These are phyloP conservation scores for Oidiodendron maius DNA, from an alignment of 495 filamentous ascomycete species.

Conservation along the genomic window DNA sequence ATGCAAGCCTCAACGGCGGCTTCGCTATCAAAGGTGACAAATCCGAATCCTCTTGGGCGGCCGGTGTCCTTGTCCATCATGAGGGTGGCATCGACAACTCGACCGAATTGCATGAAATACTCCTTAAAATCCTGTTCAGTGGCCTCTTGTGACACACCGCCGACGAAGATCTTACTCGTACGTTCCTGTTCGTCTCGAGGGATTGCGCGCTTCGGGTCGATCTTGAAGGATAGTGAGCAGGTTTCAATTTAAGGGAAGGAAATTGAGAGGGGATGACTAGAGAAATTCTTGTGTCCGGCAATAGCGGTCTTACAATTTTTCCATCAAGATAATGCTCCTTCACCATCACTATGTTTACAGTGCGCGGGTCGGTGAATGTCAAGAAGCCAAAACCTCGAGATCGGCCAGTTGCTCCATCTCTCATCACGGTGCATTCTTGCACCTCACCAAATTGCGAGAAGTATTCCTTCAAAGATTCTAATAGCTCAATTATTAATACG, in stretches of 20 bases:
- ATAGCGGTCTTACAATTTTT: slow-evolving; percentile 73
- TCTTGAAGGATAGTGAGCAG: slow-evolving; percentile 44
- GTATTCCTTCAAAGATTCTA: slow-evolving; percentile 97
- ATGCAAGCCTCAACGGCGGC: slow-evolving; percentile 90
- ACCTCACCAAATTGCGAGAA: slow-evolving; percentile 98
- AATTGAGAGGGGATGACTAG: slow-evolving; percentile 3
- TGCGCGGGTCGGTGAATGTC: slow-evolving; percentile 95
- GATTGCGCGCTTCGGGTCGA: slow-evolving; percentile 96
- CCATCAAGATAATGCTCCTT: slow-evolving; percentile 98
- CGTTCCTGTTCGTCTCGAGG: slow-evolving; percentile 97
- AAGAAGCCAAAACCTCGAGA: slow-evolving; percentile 96
- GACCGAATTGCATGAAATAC: slow-evolving; percentile 93
- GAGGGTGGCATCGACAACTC: slow-evolving; percentile 92
- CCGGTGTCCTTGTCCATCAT: slow-evolving; percentile 99
- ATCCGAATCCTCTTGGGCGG: slow-evolving; percentile 93
- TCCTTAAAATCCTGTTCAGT: slow-evolving; percentile 92
- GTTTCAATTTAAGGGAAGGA: neutral
- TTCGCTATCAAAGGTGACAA: slow-evolving; percentile 96
- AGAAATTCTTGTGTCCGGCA: slow-evolving; percentile 9
- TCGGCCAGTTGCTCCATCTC: slow-evolving; percentile 87
- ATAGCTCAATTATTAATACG: slow-evolving; percentile 11
- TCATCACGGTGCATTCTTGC: slow-evolving; percentile 96
- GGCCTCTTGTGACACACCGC: slow-evolving; percentile 94
- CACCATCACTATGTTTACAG: slow-evolving; percentile 98
- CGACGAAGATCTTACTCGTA: slow-evolving; percentile 97